Percentiles rank a stretch among this genome's conserved stretches.
These are phyloP conservation scores for Acer negundo DNA, from an alignment of 345 rosid species.

Conservation along the genomic window DNA sequence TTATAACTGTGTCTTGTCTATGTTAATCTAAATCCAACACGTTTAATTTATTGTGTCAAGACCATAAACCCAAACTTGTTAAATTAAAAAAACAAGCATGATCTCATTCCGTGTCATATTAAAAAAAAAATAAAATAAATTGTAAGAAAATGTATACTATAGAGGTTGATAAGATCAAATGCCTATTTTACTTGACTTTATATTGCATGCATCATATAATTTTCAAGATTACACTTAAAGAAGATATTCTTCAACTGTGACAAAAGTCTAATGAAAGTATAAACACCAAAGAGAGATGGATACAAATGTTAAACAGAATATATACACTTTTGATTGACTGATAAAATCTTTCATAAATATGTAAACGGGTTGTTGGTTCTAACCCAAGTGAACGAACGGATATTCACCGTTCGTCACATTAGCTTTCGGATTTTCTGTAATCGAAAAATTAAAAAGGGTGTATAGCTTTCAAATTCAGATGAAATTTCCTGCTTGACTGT, in stretches of 20 bases:
- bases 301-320: not conserved
- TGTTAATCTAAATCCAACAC: too few species aligned
- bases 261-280: not conserved
- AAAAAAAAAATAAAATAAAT: too few species aligned
- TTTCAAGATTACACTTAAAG: not conserved
- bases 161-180: not conserved
- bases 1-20: too few species aligned
- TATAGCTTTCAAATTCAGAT: slow-evolving; percentile 7
- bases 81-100: too few species aligned
- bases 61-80: not conserved
- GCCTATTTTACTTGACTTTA: not conserved
- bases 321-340: slow-evolving; percentile 16
- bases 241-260: not conserved
- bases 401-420: not conserved
- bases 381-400: not conserved
- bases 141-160: not conserved
- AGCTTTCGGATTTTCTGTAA: not conserved
- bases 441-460: not conserved
- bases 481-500: not conserved
- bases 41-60: too few species aligned
- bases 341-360: not conserved
- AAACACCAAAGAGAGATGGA: not conserved
- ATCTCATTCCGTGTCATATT: too few species aligned
- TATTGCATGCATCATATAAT: not conserved
- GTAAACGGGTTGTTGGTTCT: not conserved